A percentile compares a stretch with the other conserved stretches of the same genome.
Conservation (phyloP, 2,329 filamentous ascomycete species). For the Colletotrichum salicis region DNA sequence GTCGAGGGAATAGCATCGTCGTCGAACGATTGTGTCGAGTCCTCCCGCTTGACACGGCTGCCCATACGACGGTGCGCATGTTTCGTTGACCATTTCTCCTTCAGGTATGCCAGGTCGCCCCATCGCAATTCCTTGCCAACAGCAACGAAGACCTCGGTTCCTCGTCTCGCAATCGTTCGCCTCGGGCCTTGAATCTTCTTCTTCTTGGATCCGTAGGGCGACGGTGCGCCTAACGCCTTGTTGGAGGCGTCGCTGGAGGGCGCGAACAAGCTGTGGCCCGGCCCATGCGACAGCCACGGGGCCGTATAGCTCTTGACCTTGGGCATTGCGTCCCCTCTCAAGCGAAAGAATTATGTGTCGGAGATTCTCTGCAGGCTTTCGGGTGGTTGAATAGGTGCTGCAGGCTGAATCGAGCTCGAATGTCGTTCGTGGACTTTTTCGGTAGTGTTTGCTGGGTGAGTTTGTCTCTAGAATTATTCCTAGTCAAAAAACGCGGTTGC, state of each 20-base stretch:
- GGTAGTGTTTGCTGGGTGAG: background rate
- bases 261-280: constrained; percentile 82
- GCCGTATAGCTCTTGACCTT: constrained; percentile 88
- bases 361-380: background rate
- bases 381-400: background rate
- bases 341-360: background rate
- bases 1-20: constrained; percentile 42
- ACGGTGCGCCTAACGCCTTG: constrained; percentile 40
- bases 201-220: constrained; percentile 55
- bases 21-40: constrained; percentile 52
- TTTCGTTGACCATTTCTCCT: constrained; percentile 62
- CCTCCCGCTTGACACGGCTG: constrained; percentile 60
- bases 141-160: constrained; percentile 89
- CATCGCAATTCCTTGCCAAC: constrained; percentile 91
- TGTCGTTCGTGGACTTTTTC: constrained; percentile 9
- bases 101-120: constrained; percentile 84
- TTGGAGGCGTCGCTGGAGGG: constrained; percentile 51
- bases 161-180: constrained; percentile 80
- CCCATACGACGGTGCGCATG: constrained; percentile 45
- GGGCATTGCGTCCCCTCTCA: constrained; percentile 70
- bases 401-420: background rate
- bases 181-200: constrained; percentile 60
- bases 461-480: background rate
- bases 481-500: constrained; percentile 32
- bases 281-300: constrained; percentile 83